Base-by-base conservation (phyloP, 371 early-diverging fungal species). In the Syncephalis plumigaleata region DNA sequence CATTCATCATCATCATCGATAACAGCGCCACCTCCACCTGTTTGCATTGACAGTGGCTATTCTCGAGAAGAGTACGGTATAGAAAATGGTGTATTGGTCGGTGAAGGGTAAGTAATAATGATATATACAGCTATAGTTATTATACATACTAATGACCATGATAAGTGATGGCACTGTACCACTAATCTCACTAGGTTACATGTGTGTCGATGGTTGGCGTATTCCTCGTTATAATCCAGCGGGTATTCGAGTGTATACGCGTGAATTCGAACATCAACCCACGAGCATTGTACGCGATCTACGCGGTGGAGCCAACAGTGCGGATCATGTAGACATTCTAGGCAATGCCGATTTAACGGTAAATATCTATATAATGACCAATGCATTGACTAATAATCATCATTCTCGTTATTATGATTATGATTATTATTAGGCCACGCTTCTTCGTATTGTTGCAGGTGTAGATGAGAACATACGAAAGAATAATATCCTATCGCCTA, bases 131-230 rank as follows among this genome's bases (percentile, higher is more conserved):
- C 31, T 16, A 44, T 39, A 13, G 11, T 44, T 7, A 40, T 21
- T 1, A 24, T 17, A 17, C 17, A 25, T 20, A 25, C 15, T 45
- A 27, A 25, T 2, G 39, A 36, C 47, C 26, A 44, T 57, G 36
- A 47, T 55, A 45, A 87, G 95, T 9, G 94, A 95, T 61, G 91
- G 89, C 21, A 91, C 94, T 0, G 94, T 94, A 0, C 91, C 91
- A 0, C 54, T 93, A 21, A 48, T 95, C 16, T 88, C 89, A 1
- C 61, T 81, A 9, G 93, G 91, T 9, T 91, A 86, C 60, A 95
- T 96, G 95, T 87, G 92, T 45, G 74, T 71, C 0, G 71, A 77
- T 20, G 93, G 87, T 5, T 95, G 97, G 97, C 76, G 72, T 45
- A 77, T 78, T 49, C 71, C 73, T 44, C 61, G 76, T 21, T 81